phyloP scores from a whole-genome alignment of 768 basidiomycete species.

The Saitozyma sp. region DNA sequence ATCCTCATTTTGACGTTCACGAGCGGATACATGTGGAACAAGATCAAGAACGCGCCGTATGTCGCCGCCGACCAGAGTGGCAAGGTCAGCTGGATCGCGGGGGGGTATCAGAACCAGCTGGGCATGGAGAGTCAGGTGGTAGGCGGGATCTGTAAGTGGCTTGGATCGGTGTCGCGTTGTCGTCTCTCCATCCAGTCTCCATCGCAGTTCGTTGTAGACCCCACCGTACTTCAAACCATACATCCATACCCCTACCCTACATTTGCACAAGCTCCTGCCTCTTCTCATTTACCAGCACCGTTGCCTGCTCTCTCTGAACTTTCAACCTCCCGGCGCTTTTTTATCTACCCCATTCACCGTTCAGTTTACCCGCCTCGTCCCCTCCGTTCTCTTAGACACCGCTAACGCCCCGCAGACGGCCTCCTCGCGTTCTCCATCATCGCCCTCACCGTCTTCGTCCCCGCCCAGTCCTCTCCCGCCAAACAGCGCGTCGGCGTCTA shows the following conservation, averaged over 20 bases:
- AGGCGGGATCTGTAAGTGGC: conserved; percentile 73
- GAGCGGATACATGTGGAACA: conserved; percentile 93
- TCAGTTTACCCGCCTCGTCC: too few species aligned
- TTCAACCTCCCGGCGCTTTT: background rate
- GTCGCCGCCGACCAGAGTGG: conserved; percentile 57
- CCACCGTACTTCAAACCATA: too few species aligned
- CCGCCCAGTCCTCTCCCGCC: conserved; percentile 64
- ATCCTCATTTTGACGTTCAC: conserved; percentile 77
- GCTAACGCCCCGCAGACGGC: conserved; percentile 64
- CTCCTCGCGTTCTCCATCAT: conserved; percentile 76
- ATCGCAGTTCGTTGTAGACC: too few species aligned
- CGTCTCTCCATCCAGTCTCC: too few species aligned
- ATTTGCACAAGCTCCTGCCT: too few species aligned
- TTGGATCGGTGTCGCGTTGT: background rate
- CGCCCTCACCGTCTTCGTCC: conserved; percentile 67
- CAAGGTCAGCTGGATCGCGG: conserved; percentile 74
- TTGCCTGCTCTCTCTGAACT: too few species aligned
- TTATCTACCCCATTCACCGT: too few species aligned
- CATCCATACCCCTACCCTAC: too few species aligned
- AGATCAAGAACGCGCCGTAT: conserved; percentile 79
- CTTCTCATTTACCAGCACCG: too few species aligned
- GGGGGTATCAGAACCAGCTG: conserved; percentile 83
- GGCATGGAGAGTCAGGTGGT: conserved; percentile 92
- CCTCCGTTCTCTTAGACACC: too few species aligned
- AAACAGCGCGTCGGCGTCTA: conserved; percentile 85